These are phyloP conservation scores for Pseudonitzschia multiseries DNA, from an alignment of 108 stramenopile species.

Conservation along the genomic window DNA sequence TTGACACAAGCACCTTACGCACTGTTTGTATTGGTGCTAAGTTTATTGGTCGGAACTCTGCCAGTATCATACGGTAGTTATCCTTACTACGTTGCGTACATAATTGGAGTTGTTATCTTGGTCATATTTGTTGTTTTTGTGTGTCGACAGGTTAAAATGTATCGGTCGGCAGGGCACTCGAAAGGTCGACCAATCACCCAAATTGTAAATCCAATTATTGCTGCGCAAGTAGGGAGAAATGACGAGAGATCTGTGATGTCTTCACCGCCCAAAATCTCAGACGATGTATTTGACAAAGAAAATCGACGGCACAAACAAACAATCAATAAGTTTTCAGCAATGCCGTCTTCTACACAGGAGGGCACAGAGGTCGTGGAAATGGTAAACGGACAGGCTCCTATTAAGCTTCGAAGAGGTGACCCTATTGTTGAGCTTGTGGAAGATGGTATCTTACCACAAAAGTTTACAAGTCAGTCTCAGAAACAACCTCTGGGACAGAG, in stretches of 20 bases:
- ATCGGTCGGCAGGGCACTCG: neutral
- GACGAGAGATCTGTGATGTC: constrained; percentile 2
- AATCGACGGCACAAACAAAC: neutral
- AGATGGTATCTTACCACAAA: constrained; percentile 12
- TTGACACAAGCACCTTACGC: constrained; percentile 66
- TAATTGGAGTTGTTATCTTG: constrained; percentile 15
- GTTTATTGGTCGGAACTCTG: constrained; percentile 21
- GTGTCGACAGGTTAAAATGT: constrained; percentile 14
- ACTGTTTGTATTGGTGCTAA: constrained; percentile 25
- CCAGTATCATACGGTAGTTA: constrained; percentile 11
- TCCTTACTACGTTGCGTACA: constrained; percentile 14
- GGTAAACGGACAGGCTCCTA: neutral
- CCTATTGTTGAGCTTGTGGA: constrained; percentile 10
- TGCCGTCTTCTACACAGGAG: neutral
- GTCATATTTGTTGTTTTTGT: constrained; percentile 16
- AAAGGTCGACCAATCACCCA: neutral
- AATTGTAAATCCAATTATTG: neutral
- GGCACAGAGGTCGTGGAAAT: constrained; percentile 8
- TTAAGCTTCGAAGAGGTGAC: neutral
- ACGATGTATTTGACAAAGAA: neutral
- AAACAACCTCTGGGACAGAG: neutral
- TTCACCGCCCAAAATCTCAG: neutral
- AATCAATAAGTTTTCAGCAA: neutral
- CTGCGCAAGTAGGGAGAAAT: neutral
- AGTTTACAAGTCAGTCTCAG: neutral